Evolutionary conservation across 176 grass and related monocot genomes (phyloP).

Genomic region (Saccharum spontaneum): DNA sequence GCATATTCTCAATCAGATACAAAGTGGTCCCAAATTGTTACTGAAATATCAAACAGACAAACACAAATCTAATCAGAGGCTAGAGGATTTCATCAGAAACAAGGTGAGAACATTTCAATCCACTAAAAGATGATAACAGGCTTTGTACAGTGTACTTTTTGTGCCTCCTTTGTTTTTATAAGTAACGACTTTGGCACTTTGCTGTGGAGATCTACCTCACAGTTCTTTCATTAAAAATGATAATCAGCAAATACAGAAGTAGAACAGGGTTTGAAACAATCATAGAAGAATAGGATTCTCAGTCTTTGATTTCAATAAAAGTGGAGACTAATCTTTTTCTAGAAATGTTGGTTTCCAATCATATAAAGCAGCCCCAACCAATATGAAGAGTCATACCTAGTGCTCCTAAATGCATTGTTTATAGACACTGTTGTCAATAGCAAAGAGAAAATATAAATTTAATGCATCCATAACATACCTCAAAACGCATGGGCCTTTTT

Average conservation of each 20-base stretch:
- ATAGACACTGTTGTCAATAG: not conserved
- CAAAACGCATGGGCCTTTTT: slow-evolving; percentile 63
- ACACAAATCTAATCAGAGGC: not conserved
- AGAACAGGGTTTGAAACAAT: not conserved
- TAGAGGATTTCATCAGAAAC: not conserved
- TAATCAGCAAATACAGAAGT: not conserved
- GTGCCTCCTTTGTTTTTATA: not conserved
- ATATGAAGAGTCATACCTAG: not conserved
- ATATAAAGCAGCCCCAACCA: not conserved
- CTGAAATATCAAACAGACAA: not conserved
- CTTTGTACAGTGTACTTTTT: not conserved
- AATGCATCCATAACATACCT: slow-evolving; percentile 51
- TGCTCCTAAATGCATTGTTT: not conserved
- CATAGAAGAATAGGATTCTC: not conserved
- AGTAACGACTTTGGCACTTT: no score
- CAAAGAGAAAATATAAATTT: slow-evolving; percentile 8
- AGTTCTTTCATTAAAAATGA: not conserved
- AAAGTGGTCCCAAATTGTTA: not conserved
- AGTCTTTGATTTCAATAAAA: not conserved
- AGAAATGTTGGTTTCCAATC: not conserved
- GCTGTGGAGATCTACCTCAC: not conserved
- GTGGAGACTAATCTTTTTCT: not conserved
- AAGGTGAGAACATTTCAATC: not conserved
- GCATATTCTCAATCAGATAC: not conserved
- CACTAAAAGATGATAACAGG: not conserved